Conservation (phyloP, 2,329 filamentous ascomycete species). For the Xylariaceae sp. region DNA sequence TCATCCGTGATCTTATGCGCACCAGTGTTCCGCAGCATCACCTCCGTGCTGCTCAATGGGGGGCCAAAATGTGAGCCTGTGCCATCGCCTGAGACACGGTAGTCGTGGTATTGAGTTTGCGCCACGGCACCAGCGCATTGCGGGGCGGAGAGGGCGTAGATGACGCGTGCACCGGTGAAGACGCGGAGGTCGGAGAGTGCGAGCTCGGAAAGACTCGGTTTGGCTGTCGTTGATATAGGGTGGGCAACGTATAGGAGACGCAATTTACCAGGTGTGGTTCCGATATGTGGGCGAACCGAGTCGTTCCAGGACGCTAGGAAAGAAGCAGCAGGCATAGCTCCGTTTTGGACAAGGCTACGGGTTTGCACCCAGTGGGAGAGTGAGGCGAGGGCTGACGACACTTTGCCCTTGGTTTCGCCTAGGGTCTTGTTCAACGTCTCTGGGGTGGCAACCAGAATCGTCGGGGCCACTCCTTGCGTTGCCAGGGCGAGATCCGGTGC, state of each 20-base stretch:
- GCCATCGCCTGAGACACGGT: conserved; percentile 54
- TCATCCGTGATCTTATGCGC: conserved; percentile 63
- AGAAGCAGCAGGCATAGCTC: conserved; percentile 68
- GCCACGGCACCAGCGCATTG: conserved; percentile 85
- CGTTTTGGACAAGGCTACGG: conserved; percentile 64
- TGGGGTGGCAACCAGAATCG: conserved; percentile 76
- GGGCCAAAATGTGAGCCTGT: conserved; percentile 71
- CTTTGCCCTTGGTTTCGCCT: conserved; percentile 55
- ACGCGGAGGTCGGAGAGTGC: conserved; percentile 79
- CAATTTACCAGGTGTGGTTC: conserved; percentile 66
- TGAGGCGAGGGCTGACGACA: conserved; percentile 62
- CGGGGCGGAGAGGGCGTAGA: conserved; percentile 80
- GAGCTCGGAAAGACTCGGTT: conserved; percentile 63
- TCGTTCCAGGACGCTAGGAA: conserved; percentile 62
- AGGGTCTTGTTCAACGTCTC: conserved; percentile 69
- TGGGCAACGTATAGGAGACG: conserved; percentile 81
- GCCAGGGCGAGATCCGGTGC: conserved; percentile 70
- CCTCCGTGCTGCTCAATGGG: conserved; percentile 75
- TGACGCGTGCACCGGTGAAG: conserved; percentile 73
- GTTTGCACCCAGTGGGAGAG: conserved; percentile 70
- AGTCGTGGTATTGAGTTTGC: conserved; percentile 87
- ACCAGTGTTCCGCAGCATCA: conserved; percentile 66
- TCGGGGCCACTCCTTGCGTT: conserved; percentile 73
- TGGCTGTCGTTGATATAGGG: conserved; percentile 47
- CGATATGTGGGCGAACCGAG: conserved; percentile 56